phyloP scores from a whole-genome alignment of 306 rosid species.

The Acacia melanoxylon region DNA sequence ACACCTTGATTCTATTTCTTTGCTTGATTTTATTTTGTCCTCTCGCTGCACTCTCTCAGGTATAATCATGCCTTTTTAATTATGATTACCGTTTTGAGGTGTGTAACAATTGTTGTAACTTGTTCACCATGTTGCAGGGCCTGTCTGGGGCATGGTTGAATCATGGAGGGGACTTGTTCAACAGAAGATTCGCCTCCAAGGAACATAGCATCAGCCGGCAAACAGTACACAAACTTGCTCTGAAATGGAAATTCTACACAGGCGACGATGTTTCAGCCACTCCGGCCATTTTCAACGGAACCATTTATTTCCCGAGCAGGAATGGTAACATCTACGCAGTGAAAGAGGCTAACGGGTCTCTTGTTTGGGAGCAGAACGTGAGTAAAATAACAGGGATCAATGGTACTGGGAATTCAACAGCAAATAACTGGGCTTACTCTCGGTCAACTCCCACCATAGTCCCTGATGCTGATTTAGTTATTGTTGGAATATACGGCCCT shows the following conservation, averaged over 20 bases:
- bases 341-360: conserved; percentile 1
- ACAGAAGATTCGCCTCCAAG: conserved; percentile 57
- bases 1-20: not conserved
- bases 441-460: conserved; percentile 57
- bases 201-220: conserved; percentile 55
- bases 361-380: conserved; percentile 33
- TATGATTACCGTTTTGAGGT: too few relatives aligned
- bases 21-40: not conserved
- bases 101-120: not conserved
- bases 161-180: conserved; percentile 63
- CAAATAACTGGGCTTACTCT: conserved; percentile 44
- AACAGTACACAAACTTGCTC: conserved; percentile 24
- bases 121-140: not conserved
- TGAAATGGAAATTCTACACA: conserved; percentile 59
- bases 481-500: conserved; percentile 47
- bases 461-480: not conserved
- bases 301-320: conserved; percentile 65
- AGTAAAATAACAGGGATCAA: conserved; percentile 45
- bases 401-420: conserved; percentile 32
- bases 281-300: conserved; percentile 48
- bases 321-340: conserved; percentile 58
- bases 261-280: conserved; percentile 62
- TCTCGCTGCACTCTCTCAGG: not conserved
- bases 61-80: not conserved
- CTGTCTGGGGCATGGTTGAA: conserved; percentile 46